phyloP scores from a whole-genome alignment of 2,329 filamentous ascomycete species.

The Cladophialophora immunda region DNA sequence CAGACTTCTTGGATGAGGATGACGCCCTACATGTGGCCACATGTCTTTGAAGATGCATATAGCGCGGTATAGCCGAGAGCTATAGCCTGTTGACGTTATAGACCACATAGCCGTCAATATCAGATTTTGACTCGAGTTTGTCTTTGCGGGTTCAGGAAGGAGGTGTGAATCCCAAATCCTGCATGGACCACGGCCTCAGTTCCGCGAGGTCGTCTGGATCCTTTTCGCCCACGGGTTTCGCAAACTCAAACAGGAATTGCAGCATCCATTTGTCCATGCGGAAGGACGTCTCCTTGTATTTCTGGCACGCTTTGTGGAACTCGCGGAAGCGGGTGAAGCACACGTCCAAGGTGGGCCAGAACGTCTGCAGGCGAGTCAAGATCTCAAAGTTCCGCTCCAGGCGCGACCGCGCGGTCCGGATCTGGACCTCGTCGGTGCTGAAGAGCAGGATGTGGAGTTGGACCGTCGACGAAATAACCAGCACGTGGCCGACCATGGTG shows the following conservation, averaged over 20 bases:
- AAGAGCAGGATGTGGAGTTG: conserved; percentile 59
- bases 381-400: conserved; percentile 58
- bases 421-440: conserved; percentile 47
- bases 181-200: conserved; percentile 31
- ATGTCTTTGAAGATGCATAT: neutral
- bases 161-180: conserved; percentile 30
- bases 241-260: conserved; percentile 45
- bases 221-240: conserved; percentile 33
- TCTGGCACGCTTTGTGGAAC: conserved; percentile 55
- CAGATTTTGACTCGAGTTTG: neutral
- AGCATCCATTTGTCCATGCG: conserved; percentile 56
- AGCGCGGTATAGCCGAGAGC: neutral
- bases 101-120: neutral
- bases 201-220: conserved; percentile 30
- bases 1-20: neutral
- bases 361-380: conserved; percentile 51
- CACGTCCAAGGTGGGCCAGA: conserved; percentile 54
- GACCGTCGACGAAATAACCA: conserved; percentile 58
- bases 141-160: neutral
- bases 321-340: conserved; percentile 51
- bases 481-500: conserved; percentile 57
- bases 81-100: neutral
- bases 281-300: conserved; percentile 50
- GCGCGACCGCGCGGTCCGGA: conserved; percentile 47
- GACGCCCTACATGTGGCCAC: neutral